Evolutionary conservation across 1,139 yeast species (phyloP).

Genomic region (Suhomyces taliae): DNA sequence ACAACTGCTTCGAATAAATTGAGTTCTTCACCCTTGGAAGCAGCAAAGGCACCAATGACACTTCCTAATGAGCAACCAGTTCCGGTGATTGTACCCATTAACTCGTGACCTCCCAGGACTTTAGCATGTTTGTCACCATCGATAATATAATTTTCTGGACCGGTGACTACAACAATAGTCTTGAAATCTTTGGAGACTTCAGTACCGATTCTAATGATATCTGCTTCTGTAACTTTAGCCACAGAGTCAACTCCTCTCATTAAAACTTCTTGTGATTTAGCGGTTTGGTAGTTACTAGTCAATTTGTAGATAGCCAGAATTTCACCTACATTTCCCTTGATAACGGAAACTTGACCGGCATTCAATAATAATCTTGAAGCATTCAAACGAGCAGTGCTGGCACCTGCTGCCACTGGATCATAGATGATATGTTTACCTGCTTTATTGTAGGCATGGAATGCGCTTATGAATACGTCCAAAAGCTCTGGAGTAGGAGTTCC

Average conservation of each 20-base stretch:
- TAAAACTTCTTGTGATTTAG: conserved; percentile 31
- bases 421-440: conserved; percentile 64
- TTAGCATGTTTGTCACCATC: conserved; percentile 15
- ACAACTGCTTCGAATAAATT: conserved; percentile 50
- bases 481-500: conserved; percentile 63
- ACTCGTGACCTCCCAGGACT: conserved; percentile 59
- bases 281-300: conserved; percentile 30
- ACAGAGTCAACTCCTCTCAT: conserved; percentile 80
- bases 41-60: conserved; percentile 60
- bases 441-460: conserved; percentile 59
- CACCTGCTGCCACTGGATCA: conserved; percentile 95
- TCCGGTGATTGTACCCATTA: conserved; percentile 81
- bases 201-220: conserved; percentile 41
- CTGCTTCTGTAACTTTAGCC: conserved; percentile 31
- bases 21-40: conserved; percentile 37
- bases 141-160: conserved; percentile 32
- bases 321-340: conserved; percentile 90
- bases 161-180: conserved; percentile 72
- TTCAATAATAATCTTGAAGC: conserved; percentile 53
- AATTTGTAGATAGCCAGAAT: conserved; percentile 48
- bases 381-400: conserved; percentile 57
- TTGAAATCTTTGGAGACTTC: conserved; percentile 56
- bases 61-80: conserved; percentile 88
- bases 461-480: conserved; percentile 48
- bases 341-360: conserved; percentile 62